A percentile compares a stretch with the other conserved stretches of the same genome.
These are phyloP conservation scores for Ophiostoma pallidulum DNA, from an alignment of 2,329 filamentous ascomycete genomes.

Conservation along the genomic window DNA sequence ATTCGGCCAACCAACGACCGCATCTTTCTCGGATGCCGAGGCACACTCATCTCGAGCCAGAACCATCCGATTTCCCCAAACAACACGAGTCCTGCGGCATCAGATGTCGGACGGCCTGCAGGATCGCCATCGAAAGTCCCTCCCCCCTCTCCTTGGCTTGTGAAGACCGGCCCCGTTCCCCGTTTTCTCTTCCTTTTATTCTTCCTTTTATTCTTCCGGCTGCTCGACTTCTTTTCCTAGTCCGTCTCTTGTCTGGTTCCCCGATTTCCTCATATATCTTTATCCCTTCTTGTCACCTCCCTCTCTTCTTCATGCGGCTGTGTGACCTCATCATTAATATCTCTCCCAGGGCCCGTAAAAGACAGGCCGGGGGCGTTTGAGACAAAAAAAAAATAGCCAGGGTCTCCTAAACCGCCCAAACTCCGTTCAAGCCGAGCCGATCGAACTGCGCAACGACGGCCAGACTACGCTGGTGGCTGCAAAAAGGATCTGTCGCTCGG, in stretches of 20 bases:
- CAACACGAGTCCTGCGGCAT: neutral
- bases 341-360: no score
- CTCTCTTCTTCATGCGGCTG: neutral
- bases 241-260: neutral
- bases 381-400: neutral
- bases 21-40: no score
- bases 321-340: neutral
- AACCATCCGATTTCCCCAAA: neutral
- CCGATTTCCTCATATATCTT: no score
- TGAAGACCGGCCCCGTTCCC: neutral
- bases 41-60: no score
- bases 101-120: no score
- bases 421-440: neutral
- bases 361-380: no score
- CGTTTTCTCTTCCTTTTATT: neutral
- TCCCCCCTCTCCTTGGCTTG: neutral
- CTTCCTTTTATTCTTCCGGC: neutral
- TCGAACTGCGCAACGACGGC: neutral
- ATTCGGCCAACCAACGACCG: no score
- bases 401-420: no score
- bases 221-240: neutral
- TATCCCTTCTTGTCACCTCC: no score
- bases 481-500: neutral
- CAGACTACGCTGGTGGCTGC: neutral
- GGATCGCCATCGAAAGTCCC: no score